phyloP scores from a whole-genome alignment of 352 stramenopile species.

The Pythium myriotylum region DNA sequence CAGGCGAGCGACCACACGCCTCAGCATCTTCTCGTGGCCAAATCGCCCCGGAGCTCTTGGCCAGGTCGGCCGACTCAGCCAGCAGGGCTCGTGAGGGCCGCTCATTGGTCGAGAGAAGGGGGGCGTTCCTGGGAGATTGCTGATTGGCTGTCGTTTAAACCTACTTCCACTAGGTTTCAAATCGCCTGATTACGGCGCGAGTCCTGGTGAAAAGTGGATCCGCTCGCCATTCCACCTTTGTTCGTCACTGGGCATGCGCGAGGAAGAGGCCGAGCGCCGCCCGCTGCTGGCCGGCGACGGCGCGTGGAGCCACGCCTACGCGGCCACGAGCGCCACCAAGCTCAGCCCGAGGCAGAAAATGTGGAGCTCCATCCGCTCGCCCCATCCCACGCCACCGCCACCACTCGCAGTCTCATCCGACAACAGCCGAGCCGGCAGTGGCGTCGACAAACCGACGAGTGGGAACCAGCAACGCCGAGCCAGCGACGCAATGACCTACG shows the following conservation, averaged over 20 bases:
- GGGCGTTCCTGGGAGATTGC: neutral
- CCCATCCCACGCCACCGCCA: neutral
- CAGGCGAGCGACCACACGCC: conserved; percentile 1
- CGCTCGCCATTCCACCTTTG: neutral
- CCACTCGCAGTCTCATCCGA: neutral
- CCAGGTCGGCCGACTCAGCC: neutral
- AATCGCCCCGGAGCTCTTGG: neutral
- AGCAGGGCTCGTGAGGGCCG: neutral
- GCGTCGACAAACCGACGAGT: neutral
- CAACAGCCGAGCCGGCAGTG: neutral
- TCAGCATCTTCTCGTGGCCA: conserved; percentile 17
- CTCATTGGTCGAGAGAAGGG: no score
- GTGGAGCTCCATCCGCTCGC: conserved; percentile 17
- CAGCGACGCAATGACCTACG: conserved; percentile 47
- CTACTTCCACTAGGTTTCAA: conserved; percentile 6
- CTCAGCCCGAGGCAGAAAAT: conserved; percentile 21
- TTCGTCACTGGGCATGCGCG: neutral
- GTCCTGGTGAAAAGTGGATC: neutral
- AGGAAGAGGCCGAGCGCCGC: conserved; percentile 13
- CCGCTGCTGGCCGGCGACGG: conserved; percentile 23
- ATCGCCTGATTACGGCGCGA: conserved; percentile 8
- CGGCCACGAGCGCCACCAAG: conserved; percentile 6
- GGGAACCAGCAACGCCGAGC: conserved; percentile 25
- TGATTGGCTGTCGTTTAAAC: conserved; percentile 7
- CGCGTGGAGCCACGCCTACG: conserved; percentile 14